These are phyloP conservation scores for Talaromyces rugulosus DNA, from an alignment of 2,329 filamentous ascomycete species.

Conservation along the genomic window DNA sequence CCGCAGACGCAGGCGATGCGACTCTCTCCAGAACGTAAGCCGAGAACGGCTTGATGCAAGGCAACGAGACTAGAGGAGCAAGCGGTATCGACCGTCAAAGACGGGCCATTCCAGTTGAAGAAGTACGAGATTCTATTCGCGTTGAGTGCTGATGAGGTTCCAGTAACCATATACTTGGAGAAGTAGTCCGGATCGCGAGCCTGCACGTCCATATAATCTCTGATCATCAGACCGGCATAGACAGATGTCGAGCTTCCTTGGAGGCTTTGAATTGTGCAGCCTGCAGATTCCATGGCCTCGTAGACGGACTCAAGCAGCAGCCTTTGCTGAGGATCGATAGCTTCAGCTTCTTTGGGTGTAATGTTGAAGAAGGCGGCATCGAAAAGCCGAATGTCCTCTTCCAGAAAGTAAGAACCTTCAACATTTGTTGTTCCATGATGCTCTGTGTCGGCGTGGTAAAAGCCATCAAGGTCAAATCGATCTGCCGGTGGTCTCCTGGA, in stretches of 20 bases:
- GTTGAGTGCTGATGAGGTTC: no score
- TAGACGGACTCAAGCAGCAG: constrained; percentile 33
- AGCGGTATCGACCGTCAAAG: constrained; percentile 26
- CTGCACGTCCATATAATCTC: constrained; percentile 17
- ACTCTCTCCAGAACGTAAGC: no score
- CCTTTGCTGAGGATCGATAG: constrained; percentile 18
- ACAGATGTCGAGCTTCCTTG: constrained; percentile 23
- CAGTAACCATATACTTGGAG: no score
- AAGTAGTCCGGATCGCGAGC: no score
- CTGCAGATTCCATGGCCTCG: constrained; percentile 28
- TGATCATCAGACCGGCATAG: constrained; percentile 21
- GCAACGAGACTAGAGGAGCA: constrained; percentile 23
- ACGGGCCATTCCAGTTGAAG: constrained; percentile 25
- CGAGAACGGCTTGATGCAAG: constrained; percentile 20
- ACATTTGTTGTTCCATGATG: constrained; percentile 15
- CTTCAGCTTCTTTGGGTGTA: not conserved
- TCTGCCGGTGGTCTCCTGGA: not conserved
- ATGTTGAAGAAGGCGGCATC: constrained; percentile 24
- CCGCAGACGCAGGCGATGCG: constrained; percentile 30
- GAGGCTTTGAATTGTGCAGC: constrained; percentile 16
- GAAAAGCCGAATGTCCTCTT: constrained; percentile 22
- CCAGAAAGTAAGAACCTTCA: not conserved
- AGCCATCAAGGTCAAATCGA: not conserved
- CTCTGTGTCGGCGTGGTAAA: constrained; percentile 1
- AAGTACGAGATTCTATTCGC: constrained; percentile 27